Conservation (phyloP, 768 basidiomycete genomes). For the Amanita rubescens region DNA sequence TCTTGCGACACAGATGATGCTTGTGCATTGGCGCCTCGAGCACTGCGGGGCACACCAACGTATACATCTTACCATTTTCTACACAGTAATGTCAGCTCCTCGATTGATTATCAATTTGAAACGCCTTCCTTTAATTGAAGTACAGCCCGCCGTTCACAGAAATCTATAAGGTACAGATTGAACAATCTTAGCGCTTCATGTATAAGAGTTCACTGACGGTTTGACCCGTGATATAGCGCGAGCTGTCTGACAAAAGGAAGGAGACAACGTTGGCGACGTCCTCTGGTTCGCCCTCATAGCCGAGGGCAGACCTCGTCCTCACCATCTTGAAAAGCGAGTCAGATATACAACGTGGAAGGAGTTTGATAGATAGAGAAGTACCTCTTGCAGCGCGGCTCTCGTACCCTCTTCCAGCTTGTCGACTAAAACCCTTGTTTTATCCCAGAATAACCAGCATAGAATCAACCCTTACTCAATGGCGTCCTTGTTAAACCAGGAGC, state of each 20-base stretch:
- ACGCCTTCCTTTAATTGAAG: not conserved
- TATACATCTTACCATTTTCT: too few relatives aligned
- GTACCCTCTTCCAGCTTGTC: not conserved
- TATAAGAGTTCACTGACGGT: not conserved
- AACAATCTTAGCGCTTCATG: not conserved
- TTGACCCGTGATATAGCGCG: conserved; percentile 14
- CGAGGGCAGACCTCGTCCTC: not conserved
- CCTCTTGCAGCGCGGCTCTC: not conserved
- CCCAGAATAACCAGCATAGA: not conserved
- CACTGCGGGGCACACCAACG: too few relatives aligned
- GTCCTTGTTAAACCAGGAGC: conserved; percentile 22
- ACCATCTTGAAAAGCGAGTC: too few relatives aligned
- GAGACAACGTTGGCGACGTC: conserved; percentile 31
- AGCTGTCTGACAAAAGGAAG: conserved; percentile 26
- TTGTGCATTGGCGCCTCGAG: too few relatives aligned
- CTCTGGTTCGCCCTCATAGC: conserved; percentile 11
- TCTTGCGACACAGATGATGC: too few relatives aligned
- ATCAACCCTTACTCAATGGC: not conserved
- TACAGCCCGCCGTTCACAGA: conserved; percentile 1
- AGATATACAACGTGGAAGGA: not conserved
- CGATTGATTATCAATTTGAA: too few relatives aligned
- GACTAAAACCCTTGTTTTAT: not conserved
- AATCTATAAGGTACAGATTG: not conserved
- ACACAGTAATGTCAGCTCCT: too few relatives aligned
- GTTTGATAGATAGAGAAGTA: not conserved